phyloP scores from a whole-genome alignment of 306 rosid genomes.

The Astragalus glycyphyllos region DNA sequence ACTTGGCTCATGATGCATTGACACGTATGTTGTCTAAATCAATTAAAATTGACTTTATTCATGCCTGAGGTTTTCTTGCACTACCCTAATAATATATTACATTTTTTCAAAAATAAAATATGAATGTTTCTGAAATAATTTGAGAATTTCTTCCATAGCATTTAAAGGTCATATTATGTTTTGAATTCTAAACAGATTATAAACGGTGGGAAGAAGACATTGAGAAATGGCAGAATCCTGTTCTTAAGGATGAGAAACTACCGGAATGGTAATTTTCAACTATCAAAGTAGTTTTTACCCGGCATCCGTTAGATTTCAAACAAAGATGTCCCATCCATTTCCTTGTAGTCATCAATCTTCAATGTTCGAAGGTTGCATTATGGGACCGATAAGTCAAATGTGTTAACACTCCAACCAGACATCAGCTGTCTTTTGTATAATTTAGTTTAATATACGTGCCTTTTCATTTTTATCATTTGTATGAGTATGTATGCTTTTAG shows the following conservation, averaged over 20 bases:
- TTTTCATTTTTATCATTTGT: not conserved
- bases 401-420: conserved; percentile 17
- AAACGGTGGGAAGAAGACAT: conserved; percentile 98
- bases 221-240: conserved; percentile 89
- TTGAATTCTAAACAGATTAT: conserved; percentile 66
- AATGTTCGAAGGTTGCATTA: conserved; percentile 2
- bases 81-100: not conserved
- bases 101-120: not conserved
- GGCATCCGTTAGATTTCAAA: no score
- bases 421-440: not conserved
- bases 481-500: conserved; percentile 4
- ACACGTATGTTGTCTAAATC: conserved; percentile 65
- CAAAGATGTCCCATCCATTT: conserved; percentile 15
- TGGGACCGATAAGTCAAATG: conserved; percentile 4
- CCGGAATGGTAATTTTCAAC: conserved; percentile 83
- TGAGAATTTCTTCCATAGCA: not conserved
- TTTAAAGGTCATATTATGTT: conserved; percentile 37
- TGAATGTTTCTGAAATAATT: conserved; percentile 31
- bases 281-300: not conserved
- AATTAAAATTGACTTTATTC: conserved; percentile 33
- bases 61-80: conserved; percentile 32
- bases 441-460: not conserved
- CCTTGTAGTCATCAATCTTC: not conserved
- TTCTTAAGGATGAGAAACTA: conserved; percentile 76
- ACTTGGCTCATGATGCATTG: conserved; percentile 89